These are phyloP conservation scores for Neoascochyta sp. DNA, from an alignment of 2,329 filamentous ascomycete species.

Conservation along the genomic window DNA sequence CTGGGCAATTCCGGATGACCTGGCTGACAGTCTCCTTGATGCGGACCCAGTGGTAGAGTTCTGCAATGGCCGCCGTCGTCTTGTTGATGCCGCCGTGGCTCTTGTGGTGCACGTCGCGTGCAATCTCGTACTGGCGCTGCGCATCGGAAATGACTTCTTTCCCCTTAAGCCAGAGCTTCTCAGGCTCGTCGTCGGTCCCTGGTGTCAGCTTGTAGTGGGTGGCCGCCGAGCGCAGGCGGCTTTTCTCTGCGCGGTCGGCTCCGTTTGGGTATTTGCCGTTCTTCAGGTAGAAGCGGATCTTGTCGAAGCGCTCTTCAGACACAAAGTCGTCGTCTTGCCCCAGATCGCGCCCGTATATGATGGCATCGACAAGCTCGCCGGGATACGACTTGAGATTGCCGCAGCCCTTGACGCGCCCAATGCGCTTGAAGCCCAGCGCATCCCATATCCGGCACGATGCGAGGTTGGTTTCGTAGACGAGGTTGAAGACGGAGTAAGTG, in stretches of 20 bases:
- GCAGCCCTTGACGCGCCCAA: constrained; percentile 66
- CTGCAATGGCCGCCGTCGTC: constrained; percentile 88
- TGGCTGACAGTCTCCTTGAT: constrained; percentile 97
- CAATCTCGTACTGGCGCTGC: constrained; percentile 84
- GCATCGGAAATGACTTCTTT: constrained; percentile 96
- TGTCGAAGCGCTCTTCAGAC: constrained; percentile 95
- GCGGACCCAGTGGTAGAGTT: constrained; percentile 93
- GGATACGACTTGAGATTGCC: constrained; percentile 50
- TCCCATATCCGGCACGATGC: constrained; percentile 91
- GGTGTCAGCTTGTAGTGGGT: constrained; percentile 84
- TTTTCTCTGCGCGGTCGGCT: constrained; percentile 93
- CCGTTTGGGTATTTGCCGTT: constrained; percentile 89
- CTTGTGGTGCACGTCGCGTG: constrained; percentile 67
- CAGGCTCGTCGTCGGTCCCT: constrained; percentile 42
- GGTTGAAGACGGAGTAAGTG: constrained; percentile 88
- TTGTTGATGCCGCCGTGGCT: constrained; percentile 96
- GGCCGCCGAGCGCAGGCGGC: constrained; percentile 83
- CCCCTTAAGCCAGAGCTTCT: constrained; percentile 88
- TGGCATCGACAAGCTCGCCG: constrained; percentile 47
- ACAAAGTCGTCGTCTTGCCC: constrained; percentile 72
- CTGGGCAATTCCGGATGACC: constrained; percentile 84
- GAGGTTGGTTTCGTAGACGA: constrained; percentile 91
- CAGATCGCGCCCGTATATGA: constrained; percentile 59
- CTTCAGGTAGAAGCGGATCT: constrained; percentile 96
- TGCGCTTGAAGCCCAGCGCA: constrained; percentile 85